Base-by-base conservation (phyloP, 768 basidiomycete species). In the Lactifluus echinatus region DNA sequence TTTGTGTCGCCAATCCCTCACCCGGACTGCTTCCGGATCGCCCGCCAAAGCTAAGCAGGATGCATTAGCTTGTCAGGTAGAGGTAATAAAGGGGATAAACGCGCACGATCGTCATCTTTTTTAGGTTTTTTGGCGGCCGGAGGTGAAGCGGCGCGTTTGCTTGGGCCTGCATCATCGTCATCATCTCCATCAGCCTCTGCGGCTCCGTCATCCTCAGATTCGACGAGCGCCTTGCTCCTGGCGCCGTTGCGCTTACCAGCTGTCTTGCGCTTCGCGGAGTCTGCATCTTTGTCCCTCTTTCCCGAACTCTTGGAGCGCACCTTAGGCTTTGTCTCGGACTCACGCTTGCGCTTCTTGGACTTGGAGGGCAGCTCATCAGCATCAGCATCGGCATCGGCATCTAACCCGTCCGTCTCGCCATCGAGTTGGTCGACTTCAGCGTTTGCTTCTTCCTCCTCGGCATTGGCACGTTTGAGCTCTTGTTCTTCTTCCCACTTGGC, bases 1-100 rank as follows among this genome's bases (percentile, higher is more conserved):
- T 70, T 83, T 87, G 70, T 95, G 92, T 63, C 94, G 78, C 93
- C 93, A 95, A 56, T 89, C 87, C 66, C 88, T 84, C 64, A 94
- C 91, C 69, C 85, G 84, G 53, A 74, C 65, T 23, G 83, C 86
- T 59, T 87, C 85, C 1, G 77, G 77, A 68, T 87, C 83, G 48
- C 69, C 73, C 40, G 73, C 70, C 53, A 83, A 61, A 50, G 75
- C 74, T 55, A 74, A 76, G 76, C 49, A 17, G 29, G 50, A 45
- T 42, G 46, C 19, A 55, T 47, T 34, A 29, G 44, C 15, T 5
- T 11, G 36, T 54, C 45, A 28, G 19, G 37, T 14, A 11, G 11
- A 12, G 29, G 17, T 4, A 1, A n/a, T 14, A 29, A 23, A 47
- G 23, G 31, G 14, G 28, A 34, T 84, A 85, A 72, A 65, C 85